phyloP scores from a whole-genome alignment of 2,329 filamentous ascomycete genomes.

The Cercospora citrullina region DNA sequence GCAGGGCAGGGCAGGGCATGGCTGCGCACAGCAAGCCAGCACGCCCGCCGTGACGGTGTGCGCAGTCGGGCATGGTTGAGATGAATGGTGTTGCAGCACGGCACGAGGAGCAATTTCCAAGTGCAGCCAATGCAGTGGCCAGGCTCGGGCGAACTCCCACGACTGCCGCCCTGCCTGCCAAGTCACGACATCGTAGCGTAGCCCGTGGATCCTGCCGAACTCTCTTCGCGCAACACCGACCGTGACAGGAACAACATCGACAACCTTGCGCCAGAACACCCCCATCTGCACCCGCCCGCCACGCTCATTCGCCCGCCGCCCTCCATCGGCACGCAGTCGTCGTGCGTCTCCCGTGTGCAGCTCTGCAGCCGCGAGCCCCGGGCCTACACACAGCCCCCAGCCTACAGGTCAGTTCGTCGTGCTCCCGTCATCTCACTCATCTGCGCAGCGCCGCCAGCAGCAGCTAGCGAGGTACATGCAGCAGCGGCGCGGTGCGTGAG shows the following conservation, averaged over 20 bases:
- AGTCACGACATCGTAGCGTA: background rate
- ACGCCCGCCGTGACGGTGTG: too few species aligned
- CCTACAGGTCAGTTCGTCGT: background rate
- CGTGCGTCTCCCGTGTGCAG: background rate
- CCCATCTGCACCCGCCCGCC: background rate
- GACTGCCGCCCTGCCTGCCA: background rate
- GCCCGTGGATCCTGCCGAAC: background rate
- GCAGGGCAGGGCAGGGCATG: background rate
- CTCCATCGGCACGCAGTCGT: background rate
- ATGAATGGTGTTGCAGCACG: background rate
- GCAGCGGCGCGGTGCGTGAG: background rate
- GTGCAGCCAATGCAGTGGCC: background rate
- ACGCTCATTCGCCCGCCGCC: slow-evolving; percentile 1
- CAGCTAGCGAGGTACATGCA: slow-evolving; percentile 5
- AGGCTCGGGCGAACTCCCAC: background rate
- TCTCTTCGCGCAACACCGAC: background rate
- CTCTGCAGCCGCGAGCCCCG: background rate
- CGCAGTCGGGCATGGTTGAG: background rate
- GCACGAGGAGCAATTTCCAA: slow-evolving; percentile 3
- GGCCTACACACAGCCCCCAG: background rate
- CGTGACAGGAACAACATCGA: background rate
- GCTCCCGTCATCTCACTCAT: slow-evolving; percentile 1
- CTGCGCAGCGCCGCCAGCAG: background rate
- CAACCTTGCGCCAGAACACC: background rate
- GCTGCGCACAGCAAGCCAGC: background rate